Conservation (phyloP, 2,329 filamentous ascomycete species). For the Fusarium nodosum region DNA sequence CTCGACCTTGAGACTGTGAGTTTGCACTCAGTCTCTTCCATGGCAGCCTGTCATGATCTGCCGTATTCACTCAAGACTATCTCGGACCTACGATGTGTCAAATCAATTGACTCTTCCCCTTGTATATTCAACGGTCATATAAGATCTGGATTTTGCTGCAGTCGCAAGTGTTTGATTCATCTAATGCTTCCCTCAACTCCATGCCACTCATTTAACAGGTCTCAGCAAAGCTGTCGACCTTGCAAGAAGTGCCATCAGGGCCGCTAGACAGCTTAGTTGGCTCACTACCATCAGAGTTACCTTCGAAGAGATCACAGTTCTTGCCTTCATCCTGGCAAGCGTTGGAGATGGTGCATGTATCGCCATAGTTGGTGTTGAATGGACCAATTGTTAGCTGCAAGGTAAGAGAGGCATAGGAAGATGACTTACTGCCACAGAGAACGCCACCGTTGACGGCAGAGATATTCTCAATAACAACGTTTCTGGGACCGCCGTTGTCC, state of each 20-base stretch:
- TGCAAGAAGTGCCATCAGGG: slow-evolving; percentile 40
- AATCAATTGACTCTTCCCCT: not conserved
- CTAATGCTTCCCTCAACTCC: not conserved
- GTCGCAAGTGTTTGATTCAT: not conserved
- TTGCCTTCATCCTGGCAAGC: slow-evolving; percentile 43
- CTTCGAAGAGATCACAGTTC: slow-evolving; percentile 39
- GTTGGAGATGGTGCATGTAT: slow-evolving; percentile 45
- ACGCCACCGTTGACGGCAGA: slow-evolving; percentile 43
- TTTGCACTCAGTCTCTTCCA: not conserved
- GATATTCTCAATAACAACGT: slow-evolving; percentile 37
- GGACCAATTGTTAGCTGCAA: not conserved
- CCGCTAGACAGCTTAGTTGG: slow-evolving; percentile 40
- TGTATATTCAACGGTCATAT: not conserved
- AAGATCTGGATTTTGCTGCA: not conserved
- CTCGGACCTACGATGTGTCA: not conserved
- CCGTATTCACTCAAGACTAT: not conserved
- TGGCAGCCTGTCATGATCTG: not conserved
- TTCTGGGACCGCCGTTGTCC: slow-evolving; percentile 39
- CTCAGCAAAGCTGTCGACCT: slow-evolving; percentile 27
- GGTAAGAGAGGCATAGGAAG: too few relatives aligned
- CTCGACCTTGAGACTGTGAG: not conserved
- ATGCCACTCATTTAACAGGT: slow-evolving; percentile 26
- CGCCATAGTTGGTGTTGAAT: slow-evolving; percentile 47
- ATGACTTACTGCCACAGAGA: slow-evolving; percentile 40
- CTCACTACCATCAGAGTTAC: slow-evolving; percentile 39